Evolutionary conservation across 2,329 filamentous ascomycete species (phyloP), one percentile per base, ranked within the genome.

Genomic region (Corynespora cassiicola): DNA sequence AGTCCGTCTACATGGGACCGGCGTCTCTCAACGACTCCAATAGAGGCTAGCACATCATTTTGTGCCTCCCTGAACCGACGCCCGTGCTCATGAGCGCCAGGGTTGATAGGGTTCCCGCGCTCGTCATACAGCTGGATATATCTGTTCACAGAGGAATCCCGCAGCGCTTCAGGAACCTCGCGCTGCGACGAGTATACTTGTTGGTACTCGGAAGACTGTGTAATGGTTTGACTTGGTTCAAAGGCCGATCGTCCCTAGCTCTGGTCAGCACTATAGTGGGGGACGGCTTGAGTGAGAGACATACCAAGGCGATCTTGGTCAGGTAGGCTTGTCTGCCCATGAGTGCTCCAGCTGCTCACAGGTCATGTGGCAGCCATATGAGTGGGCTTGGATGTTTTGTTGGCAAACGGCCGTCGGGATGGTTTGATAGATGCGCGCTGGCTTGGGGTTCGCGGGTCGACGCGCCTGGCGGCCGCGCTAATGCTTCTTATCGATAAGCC

Each of bases 41-140:
- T 71, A 0, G 74, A 68, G 14, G 68, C 71, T 5, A 76, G 63
- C 1, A 75, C 68, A 46, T 75, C 72, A 29, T 77, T 77, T 38
- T 75, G 71, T 6, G 74, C 73, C 35, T 68, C 64, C 34, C 74
- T 63, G 23, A 74, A 58, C 18, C 58, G 61, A 21, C 69, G 61
- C 21, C 69, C 70, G 36, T 69, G 65, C 5, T 63, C 59, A 18
- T 66, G 67, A 8, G 69, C 68, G 22, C 58, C 52, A 8, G 69
- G 65, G 34, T 74, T 75, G 51, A 69, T 55, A 4, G 74, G 72
- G 25, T 69, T 68, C 12, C 73, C 73, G 42, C 70, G 69, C 24
- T 65, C 56, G 45, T 77, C 71, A 41, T 75, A 76, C 23, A 68
- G 58, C 42, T 75, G 73, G 0, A 55, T 41, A 38, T 69, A 57